phyloP scores from a whole-genome alignment of 176 grass and related monocot genomes.

The Paspalum notatum region DNA sequence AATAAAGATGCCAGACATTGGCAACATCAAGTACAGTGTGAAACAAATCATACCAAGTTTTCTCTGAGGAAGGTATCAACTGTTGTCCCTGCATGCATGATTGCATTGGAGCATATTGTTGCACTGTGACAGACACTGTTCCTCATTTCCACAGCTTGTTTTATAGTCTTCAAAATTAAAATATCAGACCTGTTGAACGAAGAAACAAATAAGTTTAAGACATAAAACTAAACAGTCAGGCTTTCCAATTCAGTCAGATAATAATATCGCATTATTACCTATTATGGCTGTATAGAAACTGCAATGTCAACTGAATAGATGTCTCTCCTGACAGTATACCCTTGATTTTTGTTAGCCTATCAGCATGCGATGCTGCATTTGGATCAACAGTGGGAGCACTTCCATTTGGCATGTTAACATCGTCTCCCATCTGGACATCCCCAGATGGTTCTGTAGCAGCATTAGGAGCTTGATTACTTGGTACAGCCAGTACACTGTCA shows the following conservation, averaged over 20 bases:
- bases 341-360: constrained; percentile 67
- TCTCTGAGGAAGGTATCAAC: constrained; percentile 89
- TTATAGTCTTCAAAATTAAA: constrained; percentile 87
- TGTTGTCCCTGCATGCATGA: constrained; percentile 95
- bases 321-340: constrained; percentile 78
- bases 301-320: constrained; percentile 75
- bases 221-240: constrained; percentile 13
- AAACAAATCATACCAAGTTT: constrained; percentile 63
- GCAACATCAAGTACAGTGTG: background rate
- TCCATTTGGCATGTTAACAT: constrained; percentile 46
- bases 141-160: constrained; percentile 80
- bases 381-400: constrained; percentile 51
- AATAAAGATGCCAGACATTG: background rate
- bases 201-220: background rate
- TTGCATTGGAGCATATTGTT: constrained; percentile 79
- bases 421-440: constrained; percentile 70
- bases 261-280: constrained; percentile 45
- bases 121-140: constrained; percentile 91
- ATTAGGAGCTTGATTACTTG: constrained; percentile 50
- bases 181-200: constrained; percentile 68
- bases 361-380: constrained; percentile 47
- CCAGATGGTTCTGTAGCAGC: constrained; percentile 36
- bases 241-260: constrained; percentile 6
- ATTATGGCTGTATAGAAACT: constrained; percentile 87
- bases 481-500: constrained; percentile 2